Percentiles rank a stretch among this genome's conserved stretches.
These are phyloP conservation scores for Raddia guianensis DNA, from an alignment of 176 grass and related monocot species.

Conservation along the genomic window DNA sequence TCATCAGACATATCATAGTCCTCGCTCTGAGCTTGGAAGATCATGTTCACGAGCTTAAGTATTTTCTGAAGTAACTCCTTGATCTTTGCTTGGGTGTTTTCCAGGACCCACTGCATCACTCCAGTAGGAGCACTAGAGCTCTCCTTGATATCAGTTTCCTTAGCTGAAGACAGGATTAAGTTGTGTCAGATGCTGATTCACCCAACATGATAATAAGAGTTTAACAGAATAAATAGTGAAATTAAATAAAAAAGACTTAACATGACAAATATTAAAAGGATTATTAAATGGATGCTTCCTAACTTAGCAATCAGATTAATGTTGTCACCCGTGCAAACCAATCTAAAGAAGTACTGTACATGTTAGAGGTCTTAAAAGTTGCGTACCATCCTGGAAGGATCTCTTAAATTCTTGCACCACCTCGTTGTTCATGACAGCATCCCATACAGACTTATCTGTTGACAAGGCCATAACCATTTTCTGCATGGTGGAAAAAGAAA, in stretches of 20 bases:
- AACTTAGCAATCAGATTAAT: not conserved
- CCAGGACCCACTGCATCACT: constrained; percentile 60
- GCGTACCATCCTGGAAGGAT: constrained; percentile 68
- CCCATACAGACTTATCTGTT: constrained; percentile 81
- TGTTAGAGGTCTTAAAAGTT: not conserved
- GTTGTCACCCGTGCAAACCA: constrained; percentile 9
- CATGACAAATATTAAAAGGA: not conserved
- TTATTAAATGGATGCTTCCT: not conserved
- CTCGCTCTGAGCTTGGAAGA: constrained; percentile 46
- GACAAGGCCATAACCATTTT: constrained; percentile 93
- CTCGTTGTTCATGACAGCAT: constrained; percentile 82
- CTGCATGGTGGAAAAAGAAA: constrained; percentile 42
- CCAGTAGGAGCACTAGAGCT: constrained; percentile 24
- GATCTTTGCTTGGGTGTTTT: constrained; percentile 62
- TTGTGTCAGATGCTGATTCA: not conserved
- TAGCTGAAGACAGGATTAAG: constrained; percentile 39
- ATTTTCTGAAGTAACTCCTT: constrained; percentile 70
- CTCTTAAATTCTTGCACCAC: constrained; percentile 79
- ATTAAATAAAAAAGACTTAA: not conserved
- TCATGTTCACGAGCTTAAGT: constrained; percentile 47
- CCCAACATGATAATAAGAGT: not conserved
- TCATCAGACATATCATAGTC: constrained; percentile 43
- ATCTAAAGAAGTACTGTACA: not conserved
- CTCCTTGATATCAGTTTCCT: constrained; percentile 35
- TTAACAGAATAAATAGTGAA: not conserved